These are phyloP conservation scores for Neofusicoccum cordaticola DNA, from an alignment of 2,329 filamentous ascomycete genomes.

Conservation along the genomic window DNA sequence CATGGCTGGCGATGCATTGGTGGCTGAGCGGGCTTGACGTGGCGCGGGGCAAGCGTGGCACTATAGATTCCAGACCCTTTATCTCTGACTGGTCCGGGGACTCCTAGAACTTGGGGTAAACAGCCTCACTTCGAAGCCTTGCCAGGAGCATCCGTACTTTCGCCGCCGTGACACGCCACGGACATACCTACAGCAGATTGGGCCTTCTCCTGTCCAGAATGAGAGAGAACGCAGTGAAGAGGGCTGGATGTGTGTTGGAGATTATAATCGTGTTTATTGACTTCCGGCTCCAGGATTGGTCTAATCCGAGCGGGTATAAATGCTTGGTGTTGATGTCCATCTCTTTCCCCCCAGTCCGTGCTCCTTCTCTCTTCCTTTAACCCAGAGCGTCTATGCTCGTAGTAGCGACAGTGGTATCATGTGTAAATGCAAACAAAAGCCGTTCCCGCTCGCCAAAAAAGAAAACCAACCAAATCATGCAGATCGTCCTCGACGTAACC, in stretches of 20 bases:
- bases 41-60: background rate
- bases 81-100: background rate
- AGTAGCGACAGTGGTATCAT: slow-evolving; percentile 16
- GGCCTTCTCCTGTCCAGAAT: too few relatives aligned
- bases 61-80: background rate
- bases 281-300: background rate
- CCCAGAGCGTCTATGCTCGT: slow-evolving; percentile 8
- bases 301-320: slow-evolving; percentile 5
- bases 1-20: background rate
- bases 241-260: background rate
- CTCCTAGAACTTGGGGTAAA: background rate
- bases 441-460: background rate
- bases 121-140: too few relatives aligned
- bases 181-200: too few relatives aligned
- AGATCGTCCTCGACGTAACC: slow-evolving; percentile 5
- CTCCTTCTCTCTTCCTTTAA: background rate
- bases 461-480: background rate
- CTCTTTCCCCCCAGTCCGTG: background rate
- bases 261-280: background rate
- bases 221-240: too few relatives aligned
- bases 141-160: too few relatives aligned
- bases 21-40: background rate
- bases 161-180: too few relatives aligned
- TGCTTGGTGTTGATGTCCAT: background rate
- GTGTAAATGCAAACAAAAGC: slow-evolving; percentile 1